Conservation (phyloP, 345 rosid genomes). For the Sisymbrium altissimum region DNA sequence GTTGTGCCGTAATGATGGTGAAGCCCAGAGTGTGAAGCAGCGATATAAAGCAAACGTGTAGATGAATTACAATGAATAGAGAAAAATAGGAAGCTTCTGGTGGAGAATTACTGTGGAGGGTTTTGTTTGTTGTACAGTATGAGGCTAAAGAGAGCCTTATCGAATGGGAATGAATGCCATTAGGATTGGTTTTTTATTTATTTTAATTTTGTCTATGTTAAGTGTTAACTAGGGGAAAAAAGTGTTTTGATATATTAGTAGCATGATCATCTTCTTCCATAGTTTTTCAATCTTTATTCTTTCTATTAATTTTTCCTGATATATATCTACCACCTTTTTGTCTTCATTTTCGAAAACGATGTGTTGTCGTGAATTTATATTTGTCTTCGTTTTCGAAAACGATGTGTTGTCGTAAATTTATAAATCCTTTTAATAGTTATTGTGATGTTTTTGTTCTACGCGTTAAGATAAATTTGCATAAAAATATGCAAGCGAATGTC, state of each 20-base stretch:
- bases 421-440: background rate
- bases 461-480: background rate
- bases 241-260: background rate
- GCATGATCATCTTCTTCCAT: background rate
- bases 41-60: constrained; percentile 5
- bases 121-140: constrained; percentile 20
- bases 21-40: constrained; percentile 12
- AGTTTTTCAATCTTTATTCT: constrained; percentile 5
- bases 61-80: constrained; percentile 21
- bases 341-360: background rate
- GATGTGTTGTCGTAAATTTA: background rate
- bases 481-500: background rate
- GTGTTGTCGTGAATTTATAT: background rate
- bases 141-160: constrained; percentile 30
- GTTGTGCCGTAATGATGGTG: constrained; percentile 30
- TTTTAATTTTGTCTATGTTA: constrained; percentile 13
- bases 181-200: constrained; percentile 5
- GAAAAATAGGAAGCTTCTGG: background rate
- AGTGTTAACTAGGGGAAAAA: background rate
- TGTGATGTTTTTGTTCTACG: background rate
- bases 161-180: background rate
- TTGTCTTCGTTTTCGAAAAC: background rate
- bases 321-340: background rate
- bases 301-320: background rate
- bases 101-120: background rate